Evolutionary conservation across 2,329 filamentous ascomycete genomes (phyloP), one percentile per base, ranked within the genome.

Genomic region (Alternaria solani): DNA sequence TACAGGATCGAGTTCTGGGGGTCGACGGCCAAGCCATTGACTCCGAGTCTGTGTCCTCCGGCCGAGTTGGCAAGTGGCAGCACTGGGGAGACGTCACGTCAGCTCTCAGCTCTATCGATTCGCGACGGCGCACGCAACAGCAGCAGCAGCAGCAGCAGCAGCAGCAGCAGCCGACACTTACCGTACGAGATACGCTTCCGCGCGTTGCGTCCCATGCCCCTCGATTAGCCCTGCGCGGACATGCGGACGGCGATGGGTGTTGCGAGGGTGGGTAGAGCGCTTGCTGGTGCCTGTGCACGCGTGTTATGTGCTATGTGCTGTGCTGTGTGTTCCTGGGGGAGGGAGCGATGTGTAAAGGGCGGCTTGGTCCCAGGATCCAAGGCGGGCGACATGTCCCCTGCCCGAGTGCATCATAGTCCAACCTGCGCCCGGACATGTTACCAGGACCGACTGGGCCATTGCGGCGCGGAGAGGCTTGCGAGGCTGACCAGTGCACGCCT

Each of bases 21-120:
- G 80, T 98, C 95, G 66, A 97, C 89, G 53, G 93, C 93, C 62
- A 99, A 87, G 64, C 94, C 94, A 84, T 98, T 97, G 70, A 99
- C 93, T 66, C 95, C 95, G 57, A 98, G 88, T 71, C 94, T 87
- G 83, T 99, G 95, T 59, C 94, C 94, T 68, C 92, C 93, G 18
- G 88, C 86, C 59, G 88, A 88, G 79, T 91, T 89, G 63, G 89
- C 88, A 71, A 91, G 87, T 73, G 90, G 89, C 68, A 92, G 85
- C 79, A 92, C 89, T 90, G 73, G 30, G 46, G 32, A 61, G 53
- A 26, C 43, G 39, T 66, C 69, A 52, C 69, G 65, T 60, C 53
- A 48, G 49, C 41, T 49, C 60, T 52, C 28, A 18, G 28, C 51
- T 51, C 25, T 18, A 16, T 18, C 39, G n/a, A 42, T 51, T 57